A percentile compares a stretch with the other conserved stretches of the same genome.
phyloP scores from a whole-genome alignment of 805 yeast species.

The Metschnikowia amazonensis region DNA sequence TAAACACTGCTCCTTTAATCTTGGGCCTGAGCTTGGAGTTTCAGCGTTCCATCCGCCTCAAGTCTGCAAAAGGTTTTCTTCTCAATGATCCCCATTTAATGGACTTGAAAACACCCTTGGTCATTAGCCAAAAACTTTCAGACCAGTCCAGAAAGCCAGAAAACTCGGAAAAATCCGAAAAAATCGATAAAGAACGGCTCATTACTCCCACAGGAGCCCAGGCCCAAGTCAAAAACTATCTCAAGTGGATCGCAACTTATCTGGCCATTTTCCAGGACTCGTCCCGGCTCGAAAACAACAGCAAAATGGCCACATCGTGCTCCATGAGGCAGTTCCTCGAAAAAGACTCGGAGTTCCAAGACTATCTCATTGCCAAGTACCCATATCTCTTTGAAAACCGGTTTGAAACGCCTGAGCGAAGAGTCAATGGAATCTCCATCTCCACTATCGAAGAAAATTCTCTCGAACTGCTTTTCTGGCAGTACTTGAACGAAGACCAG shows the following conservation, averaged over 20 bases:
- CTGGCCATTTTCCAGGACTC: constrained; percentile 18
- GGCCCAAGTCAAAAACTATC: constrained; percentile 16
- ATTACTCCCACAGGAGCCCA: constrained; percentile 12
- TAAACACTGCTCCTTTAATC: constrained; percentile 32
- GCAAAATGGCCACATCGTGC: constrained; percentile 47
- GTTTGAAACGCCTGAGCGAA: neutral
- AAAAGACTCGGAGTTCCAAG: constrained; percentile 45
- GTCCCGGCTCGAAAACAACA: constrained; percentile 11
- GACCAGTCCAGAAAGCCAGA: neutral
- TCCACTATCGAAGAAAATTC: constrained; percentile 11
- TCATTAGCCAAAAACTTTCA: constrained; percentile 8
- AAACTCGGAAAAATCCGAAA: neutral
- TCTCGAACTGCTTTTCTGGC: constrained; percentile 45
- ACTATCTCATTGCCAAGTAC: constrained; percentile 20
- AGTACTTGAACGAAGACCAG: constrained; percentile 14
- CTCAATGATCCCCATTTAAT: constrained; percentile 48
- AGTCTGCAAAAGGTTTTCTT: constrained; percentile 49
- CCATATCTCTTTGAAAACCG: neutral
- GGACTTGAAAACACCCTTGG: constrained; percentile 31
- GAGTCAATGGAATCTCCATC: constrained; percentile 3
- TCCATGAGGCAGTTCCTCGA: constrained; percentile 57
- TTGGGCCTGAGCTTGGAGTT: constrained; percentile 45
- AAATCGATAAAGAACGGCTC: constrained; percentile 1
- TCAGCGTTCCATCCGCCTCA: constrained; percentile 43
- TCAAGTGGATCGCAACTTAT: constrained; percentile 16